phyloP scores from a whole-genome alignment of 2,329 filamentous ascomycete genomes.

The Claviceps cyperi region DNA sequence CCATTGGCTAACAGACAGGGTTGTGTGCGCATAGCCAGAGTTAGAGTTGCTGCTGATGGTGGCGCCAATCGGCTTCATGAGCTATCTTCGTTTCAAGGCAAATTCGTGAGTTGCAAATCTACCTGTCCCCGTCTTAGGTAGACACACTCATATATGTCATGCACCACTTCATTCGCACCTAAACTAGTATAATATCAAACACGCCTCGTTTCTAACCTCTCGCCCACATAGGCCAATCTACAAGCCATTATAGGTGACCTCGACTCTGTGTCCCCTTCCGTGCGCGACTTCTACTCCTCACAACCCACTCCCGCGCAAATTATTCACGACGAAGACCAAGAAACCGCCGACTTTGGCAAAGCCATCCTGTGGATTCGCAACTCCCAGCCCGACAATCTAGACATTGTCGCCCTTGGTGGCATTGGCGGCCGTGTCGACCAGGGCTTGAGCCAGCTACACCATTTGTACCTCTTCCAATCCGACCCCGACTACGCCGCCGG shows the following conservation, averaged over 20 bases:
- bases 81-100: constrained; percentile 26
- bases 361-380: constrained; percentile 47
- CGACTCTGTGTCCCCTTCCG: constrained; percentile 58
- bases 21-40: constrained; percentile 33
- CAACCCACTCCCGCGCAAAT: constrained; percentile 39
- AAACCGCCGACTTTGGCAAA: constrained; percentile 86
- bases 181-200: too few relatives aligned
- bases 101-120: constrained; percentile 22
- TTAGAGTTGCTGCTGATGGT: constrained; percentile 75
- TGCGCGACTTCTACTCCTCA: constrained; percentile 51
- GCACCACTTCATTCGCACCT: neutral
- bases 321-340: constrained; percentile 61
- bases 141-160: neutral
- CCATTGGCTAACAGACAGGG: neutral
- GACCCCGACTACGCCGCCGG: constrained; percentile 35
- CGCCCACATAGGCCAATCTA: constrained; percentile 36
- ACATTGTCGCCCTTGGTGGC: constrained; percentile 73
- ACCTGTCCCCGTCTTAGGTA: too few relatives aligned
- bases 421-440: constrained; percentile 88
- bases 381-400: constrained; percentile 21
- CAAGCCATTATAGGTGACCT: constrained; percentile 77
- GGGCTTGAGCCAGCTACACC: constrained; percentile 75
- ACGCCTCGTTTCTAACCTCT: too few relatives aligned
- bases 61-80: constrained; percentile 65
- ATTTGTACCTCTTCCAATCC: constrained; percentile 54